A percentile compares a stretch with the other conserved stretches of the same genome.
phyloP scores from a whole-genome alignment of 1,284 basidiomycete species.

The Heliocybe sulcata region DNA sequence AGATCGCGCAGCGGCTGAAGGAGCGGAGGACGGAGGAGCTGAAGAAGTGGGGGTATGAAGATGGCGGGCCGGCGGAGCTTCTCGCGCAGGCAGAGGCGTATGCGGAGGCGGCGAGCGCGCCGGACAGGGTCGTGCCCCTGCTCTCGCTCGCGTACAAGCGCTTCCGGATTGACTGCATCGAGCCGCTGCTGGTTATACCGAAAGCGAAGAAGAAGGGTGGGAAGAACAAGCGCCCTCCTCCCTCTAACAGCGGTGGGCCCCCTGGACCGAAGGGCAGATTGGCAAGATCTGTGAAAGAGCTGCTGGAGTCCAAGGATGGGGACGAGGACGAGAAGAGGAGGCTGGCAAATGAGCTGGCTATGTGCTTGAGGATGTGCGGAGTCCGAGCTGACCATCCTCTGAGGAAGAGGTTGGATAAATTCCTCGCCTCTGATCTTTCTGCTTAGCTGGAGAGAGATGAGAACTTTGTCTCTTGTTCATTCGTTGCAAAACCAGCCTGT shows the following conservation, averaged over 20 bases:
- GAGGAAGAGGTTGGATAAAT: conserved; percentile 59
- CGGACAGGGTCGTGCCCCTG: conserved; percentile 58
- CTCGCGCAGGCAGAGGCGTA: conserved; percentile 53
- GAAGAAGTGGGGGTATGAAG: conserved; percentile 60
- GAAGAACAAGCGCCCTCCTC: conserved; percentile 26
- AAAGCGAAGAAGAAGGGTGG: conserved; percentile 46
- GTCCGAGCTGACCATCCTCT: conserved; percentile 56
- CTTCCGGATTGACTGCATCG: conserved; percentile 64
- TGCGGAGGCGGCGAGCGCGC: conserved; percentile 64
- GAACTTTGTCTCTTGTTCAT: not conserved
- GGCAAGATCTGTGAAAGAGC: conserved; percentile 54
- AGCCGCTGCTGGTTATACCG: conserved; percentile 59
- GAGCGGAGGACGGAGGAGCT: conserved; percentile 56
- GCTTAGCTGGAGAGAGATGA: no score
- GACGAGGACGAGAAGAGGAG: conserved; percentile 37
- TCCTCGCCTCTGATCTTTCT: conserved; percentile 14
- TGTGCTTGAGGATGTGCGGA: conserved; percentile 43
- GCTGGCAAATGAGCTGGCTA: conserved; percentile 43
- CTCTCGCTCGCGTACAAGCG: conserved; percentile 56
- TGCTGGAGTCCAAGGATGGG: conserved; percentile 46
- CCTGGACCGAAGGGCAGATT: conserved; percentile 56
- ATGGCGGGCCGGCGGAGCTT: conserved; percentile 39
- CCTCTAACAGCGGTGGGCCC: conserved; percentile 13
- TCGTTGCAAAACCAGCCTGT: no score
- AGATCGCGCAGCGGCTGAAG: conserved; percentile 45